Conservation (phyloP, 2,329 filamentous ascomycete species). For the Fusarium sp. region DNA sequence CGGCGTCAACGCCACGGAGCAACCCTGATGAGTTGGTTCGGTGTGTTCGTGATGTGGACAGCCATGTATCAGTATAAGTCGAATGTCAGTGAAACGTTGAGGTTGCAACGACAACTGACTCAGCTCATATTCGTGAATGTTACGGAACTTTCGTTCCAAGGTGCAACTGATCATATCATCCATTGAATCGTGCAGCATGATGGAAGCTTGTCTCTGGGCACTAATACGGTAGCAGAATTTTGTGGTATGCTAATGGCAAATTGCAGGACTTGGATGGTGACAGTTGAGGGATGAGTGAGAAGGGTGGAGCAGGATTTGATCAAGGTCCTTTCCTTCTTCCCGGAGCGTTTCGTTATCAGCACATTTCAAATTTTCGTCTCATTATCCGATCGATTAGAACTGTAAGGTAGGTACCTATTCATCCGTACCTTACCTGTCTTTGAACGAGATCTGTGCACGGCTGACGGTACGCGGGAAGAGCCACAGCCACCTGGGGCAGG, state of each 20-base stretch:
- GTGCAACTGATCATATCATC: not conserved
- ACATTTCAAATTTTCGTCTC: not conserved
- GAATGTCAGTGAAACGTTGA: constrained; percentile 11
- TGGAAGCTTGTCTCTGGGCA: not conserved
- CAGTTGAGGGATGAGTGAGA: not conserved
- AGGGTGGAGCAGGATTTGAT: not conserved
- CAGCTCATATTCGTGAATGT: not conserved
- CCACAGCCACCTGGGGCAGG: constrained; percentile 4
- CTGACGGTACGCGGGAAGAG: constrained; percentile 2
- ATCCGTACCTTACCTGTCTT: not conserved
- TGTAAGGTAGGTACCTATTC: not conserved
- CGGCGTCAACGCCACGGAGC: constrained; percentile 23
- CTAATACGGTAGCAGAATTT: not conserved
- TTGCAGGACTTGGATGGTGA: not conserved
- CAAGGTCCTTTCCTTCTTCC: not conserved
- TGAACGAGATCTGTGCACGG: not conserved
- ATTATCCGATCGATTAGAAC: not conserved
- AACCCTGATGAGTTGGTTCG: constrained; percentile 21
- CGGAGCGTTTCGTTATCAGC: not conserved
- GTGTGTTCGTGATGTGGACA: not conserved
- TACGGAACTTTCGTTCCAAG: constrained; percentile 6
- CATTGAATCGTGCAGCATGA: not conserved
- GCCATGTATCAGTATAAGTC: constrained; percentile 4
- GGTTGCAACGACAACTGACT: not conserved
- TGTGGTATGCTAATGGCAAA: not conserved